Conservation (phyloP, 2,329 filamentous ascomycete genomes). For the Colletotrichum liriopes region DNA sequence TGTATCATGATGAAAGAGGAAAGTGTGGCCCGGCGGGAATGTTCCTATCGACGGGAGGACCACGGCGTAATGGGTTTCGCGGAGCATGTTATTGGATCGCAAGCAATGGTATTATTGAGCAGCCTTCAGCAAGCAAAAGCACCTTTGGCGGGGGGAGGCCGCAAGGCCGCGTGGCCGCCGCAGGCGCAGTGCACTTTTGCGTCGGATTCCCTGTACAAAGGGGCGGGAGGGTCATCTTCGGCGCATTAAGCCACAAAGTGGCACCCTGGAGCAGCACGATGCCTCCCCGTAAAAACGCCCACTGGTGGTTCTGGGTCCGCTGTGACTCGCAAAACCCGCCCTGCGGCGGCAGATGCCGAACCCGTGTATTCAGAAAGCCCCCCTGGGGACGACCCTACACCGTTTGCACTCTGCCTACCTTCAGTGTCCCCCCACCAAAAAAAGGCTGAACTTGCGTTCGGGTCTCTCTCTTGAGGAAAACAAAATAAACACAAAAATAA, state of each 20-base stretch:
- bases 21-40: background rate
- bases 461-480: background rate
- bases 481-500: background rate
- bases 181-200: constrained; percentile 24
- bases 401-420: background rate
- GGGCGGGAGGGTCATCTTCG: background rate
- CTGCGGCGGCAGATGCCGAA: background rate
- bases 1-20: background rate
- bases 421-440: constrained; percentile 16
- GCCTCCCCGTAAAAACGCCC: constrained; percentile 10
- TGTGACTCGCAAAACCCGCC: background rate
- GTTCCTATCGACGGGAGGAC: background rate
- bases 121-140: background rate
- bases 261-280: constrained; percentile 3
- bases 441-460: constrained; percentile 23
- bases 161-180: constrained; percentile 22
- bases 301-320: background rate
- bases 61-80: constrained; percentile 19
- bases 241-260: constrained; percentile 4
- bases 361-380: background rate
- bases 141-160: background rate
- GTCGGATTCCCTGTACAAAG: background rate
- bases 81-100: constrained; percentile 9
- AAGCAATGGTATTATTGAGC: too few species aligned
- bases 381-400: background rate